Percentiles rank a stretch among this genome's conserved stretches.
These are phyloP conservation scores for Aureobasidium leucospermi DNA, from an alignment of 2,329 filamentous ascomycete species.

Conservation along the genomic window DNA sequence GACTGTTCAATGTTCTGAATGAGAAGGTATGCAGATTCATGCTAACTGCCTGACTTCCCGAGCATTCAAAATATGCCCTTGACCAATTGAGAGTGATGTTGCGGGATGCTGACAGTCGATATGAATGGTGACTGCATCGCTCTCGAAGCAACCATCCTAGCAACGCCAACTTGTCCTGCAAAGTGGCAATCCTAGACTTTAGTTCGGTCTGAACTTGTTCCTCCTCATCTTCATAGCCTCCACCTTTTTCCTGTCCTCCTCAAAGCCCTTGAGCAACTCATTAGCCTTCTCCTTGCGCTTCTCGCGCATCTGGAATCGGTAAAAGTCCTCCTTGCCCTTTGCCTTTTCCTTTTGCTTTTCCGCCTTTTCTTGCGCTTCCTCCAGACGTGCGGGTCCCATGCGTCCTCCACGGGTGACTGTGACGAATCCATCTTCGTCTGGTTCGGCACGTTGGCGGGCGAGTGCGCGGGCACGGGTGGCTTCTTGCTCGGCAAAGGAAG, in stretches of 20 bases:
- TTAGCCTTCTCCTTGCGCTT: slow-evolving; percentile 68
- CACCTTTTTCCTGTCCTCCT: slow-evolving; percentile 67
- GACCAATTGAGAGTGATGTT: no score
- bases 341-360: slow-evolving; percentile 58
- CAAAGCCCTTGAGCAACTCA: slow-evolving; percentile 63
- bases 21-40: no score
- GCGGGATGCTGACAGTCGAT: no score
- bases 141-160: background rate
- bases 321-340: slow-evolving; percentile 64
- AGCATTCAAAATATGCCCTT: no score
- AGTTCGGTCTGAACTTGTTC: slow-evolving; percentile 48
- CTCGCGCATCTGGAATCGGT: slow-evolving; percentile 76
- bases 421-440: slow-evolving; percentile 92
- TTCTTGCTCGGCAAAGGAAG: slow-evolving; percentile 61
- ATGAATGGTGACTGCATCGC: no score
- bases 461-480: slow-evolving; percentile 56
- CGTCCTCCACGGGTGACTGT: slow-evolving; percentile 77
- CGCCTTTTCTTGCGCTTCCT: slow-evolving; percentile 56
- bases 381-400: slow-evolving; percentile 64
- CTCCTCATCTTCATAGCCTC: slow-evolving; percentile 62
- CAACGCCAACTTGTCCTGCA: no score
- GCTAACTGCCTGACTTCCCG: no score
- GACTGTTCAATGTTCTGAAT: background rate
- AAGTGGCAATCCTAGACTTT: slow-evolving; percentile 16
- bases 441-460: slow-evolving; percentile 62